These are phyloP conservation scores for Fermentozyma sake DNA, from an alignment of 1,139 yeast genomes.

Conservation along the genomic window DNA sequence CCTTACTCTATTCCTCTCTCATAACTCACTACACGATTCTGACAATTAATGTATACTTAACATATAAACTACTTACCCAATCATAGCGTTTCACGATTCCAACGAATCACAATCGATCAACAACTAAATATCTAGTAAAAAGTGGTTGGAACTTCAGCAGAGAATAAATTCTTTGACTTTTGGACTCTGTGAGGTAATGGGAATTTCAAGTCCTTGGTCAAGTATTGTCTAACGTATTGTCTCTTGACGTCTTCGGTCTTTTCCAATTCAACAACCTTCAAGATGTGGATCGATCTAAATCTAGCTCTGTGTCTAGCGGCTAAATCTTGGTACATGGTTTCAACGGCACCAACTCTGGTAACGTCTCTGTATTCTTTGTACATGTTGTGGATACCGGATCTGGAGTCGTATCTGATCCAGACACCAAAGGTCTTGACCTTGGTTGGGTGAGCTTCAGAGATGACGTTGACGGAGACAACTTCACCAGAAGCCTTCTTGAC, in stretches of 20 bases:
- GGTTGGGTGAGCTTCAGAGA: slow-evolving; percentile 95
- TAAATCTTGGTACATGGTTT: slow-evolving; percentile 98
- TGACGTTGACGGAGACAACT: slow-evolving; percentile 87
- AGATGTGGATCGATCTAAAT: slow-evolving; percentile 98
- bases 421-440: slow-evolving; percentile 99
- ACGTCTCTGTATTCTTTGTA: slow-evolving; percentile 99
- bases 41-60: no score
- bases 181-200: slow-evolving; percentile 99
- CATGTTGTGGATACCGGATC: slow-evolving; percentile 99
- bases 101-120: neutral
- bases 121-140: slow-evolving; percentile 71
- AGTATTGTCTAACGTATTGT: slow-evolving; percentile 97
- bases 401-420: slow-evolving; percentile 99
- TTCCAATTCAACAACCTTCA: slow-evolving; percentile 98
- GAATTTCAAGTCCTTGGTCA: slow-evolving; percentile 95
- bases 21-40: neutral
- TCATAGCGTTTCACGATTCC: no score
- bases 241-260: slow-evolving; percentile 98
- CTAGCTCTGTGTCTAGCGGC: slow-evolving; percentile 99
- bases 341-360: slow-evolving; percentile 98
- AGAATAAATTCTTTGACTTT: slow-evolving; percentile 83
- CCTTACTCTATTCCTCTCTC: neutral
- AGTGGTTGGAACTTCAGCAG: slow-evolving; percentile 94
- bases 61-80: no score
- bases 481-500: slow-evolving; percentile 99